Conservation (phyloP, 352 stramenopile genomes). For the Globisporangium perplexum region DNA sequence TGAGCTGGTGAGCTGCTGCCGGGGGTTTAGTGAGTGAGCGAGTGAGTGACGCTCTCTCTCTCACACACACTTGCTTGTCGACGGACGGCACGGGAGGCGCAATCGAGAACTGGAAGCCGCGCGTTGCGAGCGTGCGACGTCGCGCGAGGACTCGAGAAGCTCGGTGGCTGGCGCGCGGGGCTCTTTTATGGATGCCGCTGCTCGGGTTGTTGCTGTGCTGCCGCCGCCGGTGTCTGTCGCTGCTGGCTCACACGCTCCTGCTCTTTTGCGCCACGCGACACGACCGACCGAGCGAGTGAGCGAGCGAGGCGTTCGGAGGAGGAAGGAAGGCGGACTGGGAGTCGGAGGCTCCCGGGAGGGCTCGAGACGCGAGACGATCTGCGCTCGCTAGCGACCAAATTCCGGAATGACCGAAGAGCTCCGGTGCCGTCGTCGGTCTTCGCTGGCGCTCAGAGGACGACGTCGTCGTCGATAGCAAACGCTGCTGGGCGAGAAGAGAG, state of each 20-base stretch:
- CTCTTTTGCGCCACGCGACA: constrained; percentile 2
- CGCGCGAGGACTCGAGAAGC: too few relatives aligned
- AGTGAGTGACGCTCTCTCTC: neutral
- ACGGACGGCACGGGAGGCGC: neutral
- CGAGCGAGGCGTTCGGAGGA: neutral
- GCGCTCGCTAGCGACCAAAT: neutral
- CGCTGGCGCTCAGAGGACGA: too few relatives aligned
- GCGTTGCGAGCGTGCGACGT: neutral
- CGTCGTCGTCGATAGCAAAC: neutral
- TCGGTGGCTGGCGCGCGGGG: neutral
- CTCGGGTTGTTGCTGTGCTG: too few relatives aligned
- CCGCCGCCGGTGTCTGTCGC: neutral
- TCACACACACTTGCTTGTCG: neutral
- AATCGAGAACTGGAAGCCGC: neutral
- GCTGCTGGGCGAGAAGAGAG: too few relatives aligned
- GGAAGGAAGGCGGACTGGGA: neutral
- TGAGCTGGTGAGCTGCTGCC: neutral
- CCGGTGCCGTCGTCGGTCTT: too few relatives aligned
- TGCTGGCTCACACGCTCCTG: neutral
- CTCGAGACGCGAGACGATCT: neutral
- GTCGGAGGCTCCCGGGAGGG: neutral
- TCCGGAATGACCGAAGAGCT: neutral
- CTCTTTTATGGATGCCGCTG: constrained; percentile 1
- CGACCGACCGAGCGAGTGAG: neutral
- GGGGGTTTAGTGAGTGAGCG: neutral